A percentile compares a stretch with the other conserved stretches of the same genome.
Evolutionary conservation across 345 rosid species (phyloP).

Genomic region (Pistacia atlantica): DNA sequence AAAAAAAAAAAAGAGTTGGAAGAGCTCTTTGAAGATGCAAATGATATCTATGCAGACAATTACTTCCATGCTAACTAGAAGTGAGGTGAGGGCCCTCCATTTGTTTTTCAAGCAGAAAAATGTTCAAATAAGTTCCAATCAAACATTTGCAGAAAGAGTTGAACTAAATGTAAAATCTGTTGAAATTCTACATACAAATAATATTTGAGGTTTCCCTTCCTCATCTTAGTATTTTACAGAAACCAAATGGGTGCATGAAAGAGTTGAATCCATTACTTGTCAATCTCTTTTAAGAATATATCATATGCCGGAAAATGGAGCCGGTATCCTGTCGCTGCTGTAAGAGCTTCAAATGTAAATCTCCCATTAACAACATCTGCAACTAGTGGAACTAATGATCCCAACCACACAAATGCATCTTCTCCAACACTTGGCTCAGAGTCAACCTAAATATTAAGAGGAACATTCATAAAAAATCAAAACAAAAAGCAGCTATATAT

Average conservation of each 20-base stretch:
- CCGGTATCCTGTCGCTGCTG: constrained; percentile 63
- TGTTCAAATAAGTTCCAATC: background rate
- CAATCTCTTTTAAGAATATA: constrained; percentile 69
- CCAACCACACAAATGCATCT: constrained; percentile 86
- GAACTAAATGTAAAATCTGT: no score
- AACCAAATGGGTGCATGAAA: background rate
- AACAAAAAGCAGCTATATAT: background rate
- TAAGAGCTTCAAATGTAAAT: constrained; percentile 85
- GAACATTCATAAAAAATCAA: background rate
- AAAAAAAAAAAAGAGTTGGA: background rate
- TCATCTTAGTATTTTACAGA: background rate
- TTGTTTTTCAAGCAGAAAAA: background rate
- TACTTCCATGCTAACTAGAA: background rate
- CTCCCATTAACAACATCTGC: constrained; percentile 71
- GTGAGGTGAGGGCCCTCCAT: background rate
- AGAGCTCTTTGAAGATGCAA: background rate
- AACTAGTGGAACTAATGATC: constrained; percentile 61
- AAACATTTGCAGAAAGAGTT: background rate
- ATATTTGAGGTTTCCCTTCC: background rate
- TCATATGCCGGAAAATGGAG: constrained; percentile 87
- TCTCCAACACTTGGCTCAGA: constrained; percentile 72
- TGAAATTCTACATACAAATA: no score
- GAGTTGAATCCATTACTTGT: constrained; percentile 47
- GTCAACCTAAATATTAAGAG: constrained; percentile 49
- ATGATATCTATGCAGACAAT: background rate